Evolutionary conservation across 768 basidiomycete species (phyloP).

Genomic region (Lentinula edodes): DNA sequence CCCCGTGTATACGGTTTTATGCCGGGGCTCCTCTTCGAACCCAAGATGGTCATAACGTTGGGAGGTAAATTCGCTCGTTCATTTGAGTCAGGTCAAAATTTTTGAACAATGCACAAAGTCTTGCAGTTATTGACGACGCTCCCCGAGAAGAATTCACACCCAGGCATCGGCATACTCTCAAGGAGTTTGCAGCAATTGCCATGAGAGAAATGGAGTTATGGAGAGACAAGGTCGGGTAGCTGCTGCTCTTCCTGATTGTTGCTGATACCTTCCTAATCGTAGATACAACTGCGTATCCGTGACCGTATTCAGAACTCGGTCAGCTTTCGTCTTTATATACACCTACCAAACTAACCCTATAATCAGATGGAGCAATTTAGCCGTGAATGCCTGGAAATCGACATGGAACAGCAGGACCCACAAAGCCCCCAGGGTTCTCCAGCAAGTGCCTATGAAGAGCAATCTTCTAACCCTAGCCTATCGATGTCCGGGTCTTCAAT

Average conservation of each 20-base stretch:
- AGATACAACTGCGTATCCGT: slow-evolving; percentile 87
- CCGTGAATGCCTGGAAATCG: slow-evolving; percentile 90
- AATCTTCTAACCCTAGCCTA: slow-evolving; percentile 6
- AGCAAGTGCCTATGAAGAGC: not conserved
- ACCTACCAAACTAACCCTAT: not conserved
- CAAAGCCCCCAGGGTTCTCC: slow-evolving; percentile 1
- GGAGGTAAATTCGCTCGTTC: slow-evolving; percentile 40
- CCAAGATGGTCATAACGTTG: slow-evolving; percentile 86
- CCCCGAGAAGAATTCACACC: slow-evolving; percentile 84
- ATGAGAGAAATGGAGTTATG: slow-evolving; percentile 96
- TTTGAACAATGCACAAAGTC: slow-evolving; percentile 19
- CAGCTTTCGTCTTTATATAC: slow-evolving; percentile 17
- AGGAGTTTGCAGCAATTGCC: slow-evolving; percentile 91
- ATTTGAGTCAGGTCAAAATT: not conserved
- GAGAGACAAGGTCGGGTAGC: slow-evolving; percentile 71
- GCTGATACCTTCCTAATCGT: not conserved
- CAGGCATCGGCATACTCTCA: slow-evolving; percentile 83
- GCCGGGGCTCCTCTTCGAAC: slow-evolving; percentile 89
- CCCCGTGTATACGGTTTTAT: slow-evolving; percentile 78
- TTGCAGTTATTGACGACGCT: slow-evolving; percentile 80
- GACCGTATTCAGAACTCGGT: slow-evolving; percentile 90
- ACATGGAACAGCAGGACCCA: slow-evolving; percentile 45
- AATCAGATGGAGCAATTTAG: slow-evolving; percentile 90
- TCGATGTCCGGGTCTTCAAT: slow-evolving; percentile 44
- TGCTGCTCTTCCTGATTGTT: not conserved